phyloP scores from a whole-genome alignment of 2,329 filamentous ascomycete species.

The Tolypocladium tropicale region DNA sequence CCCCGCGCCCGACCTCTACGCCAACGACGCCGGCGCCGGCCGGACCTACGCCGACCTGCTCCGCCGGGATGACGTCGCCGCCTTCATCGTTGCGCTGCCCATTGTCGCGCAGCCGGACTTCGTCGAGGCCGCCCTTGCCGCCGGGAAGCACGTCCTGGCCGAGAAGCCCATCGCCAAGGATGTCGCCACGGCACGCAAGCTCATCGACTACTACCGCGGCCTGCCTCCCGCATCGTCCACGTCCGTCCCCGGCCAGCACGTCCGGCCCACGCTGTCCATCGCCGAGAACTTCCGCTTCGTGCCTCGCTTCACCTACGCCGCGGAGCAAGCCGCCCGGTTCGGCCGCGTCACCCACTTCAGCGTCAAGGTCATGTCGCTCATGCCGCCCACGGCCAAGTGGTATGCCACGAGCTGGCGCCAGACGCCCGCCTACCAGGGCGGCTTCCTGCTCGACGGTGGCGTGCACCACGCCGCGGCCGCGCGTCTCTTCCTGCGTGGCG shows the following conservation, averaged over 20 bases:
- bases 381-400: conserved; percentile 31
- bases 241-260: conserved; percentile 8
- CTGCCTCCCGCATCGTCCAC: too few relatives aligned
- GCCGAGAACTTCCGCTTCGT: conserved; percentile 67
- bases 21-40: conserved; percentile 37
- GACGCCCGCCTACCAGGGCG: conserved; percentile 60
- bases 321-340: conserved; percentile 25
- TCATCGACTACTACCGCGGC: conserved; percentile 24
- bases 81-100: conserved; percentile 50
- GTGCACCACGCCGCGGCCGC: conserved; percentile 61
- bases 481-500: conserved; percentile 43
- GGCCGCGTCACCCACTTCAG: conserved; percentile 35
- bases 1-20: conserved; percentile 40
- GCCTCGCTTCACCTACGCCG: conserved; percentile 41
- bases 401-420: conserved; percentile 53
- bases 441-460: conserved; percentile 66
- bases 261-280: conserved; percentile 38
- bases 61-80: conserved; percentile 40
- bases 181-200: conserved; percentile 30
- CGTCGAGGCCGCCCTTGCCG: conserved; percentile 47
- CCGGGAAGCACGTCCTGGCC: conserved; percentile 59
- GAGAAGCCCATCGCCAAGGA: conserved; percentile 61
- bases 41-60: conserved; percentile 41
- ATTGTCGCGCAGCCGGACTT: conserved; percentile 49
- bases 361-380: conserved; percentile 23